Evolutionary conservation across 192 early-diverging fungal genomes (phyloP).

Genomic region (Coemansia sp.): DNA sequence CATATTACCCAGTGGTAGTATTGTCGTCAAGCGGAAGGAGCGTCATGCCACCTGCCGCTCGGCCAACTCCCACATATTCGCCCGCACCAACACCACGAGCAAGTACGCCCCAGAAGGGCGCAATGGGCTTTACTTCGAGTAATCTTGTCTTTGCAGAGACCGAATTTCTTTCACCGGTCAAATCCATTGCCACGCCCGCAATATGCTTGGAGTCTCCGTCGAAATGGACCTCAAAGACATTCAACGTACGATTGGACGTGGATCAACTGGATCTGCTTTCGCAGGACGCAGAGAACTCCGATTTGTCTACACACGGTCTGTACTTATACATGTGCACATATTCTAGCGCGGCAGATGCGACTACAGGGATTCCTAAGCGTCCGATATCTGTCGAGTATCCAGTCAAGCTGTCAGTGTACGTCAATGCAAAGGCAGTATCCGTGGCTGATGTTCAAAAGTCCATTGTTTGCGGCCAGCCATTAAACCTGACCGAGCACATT

Average conservation of each 20-base stretch:
- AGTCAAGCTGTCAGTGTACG: not conserved
- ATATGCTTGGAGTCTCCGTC: constrained; percentile 6
- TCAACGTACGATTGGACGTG: constrained; percentile 4
- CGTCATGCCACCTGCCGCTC: not conserved
- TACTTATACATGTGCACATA: constrained; percentile 22
- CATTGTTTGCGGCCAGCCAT: constrained; percentile 3
- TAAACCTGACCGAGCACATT: constrained; percentile 22
- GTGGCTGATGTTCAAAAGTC: not conserved
- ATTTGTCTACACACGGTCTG: constrained; percentile 5
- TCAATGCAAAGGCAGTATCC: constrained; percentile 2
- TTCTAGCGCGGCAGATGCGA: constrained; percentile 12
- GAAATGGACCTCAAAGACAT: constrained; percentile 5
- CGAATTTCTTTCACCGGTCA: constrained; percentile 8
- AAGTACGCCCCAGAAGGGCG: not conserved
- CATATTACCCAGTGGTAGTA: constrained; percentile 4
- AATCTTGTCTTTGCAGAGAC: constrained; percentile 19
- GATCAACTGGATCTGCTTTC: constrained; percentile 16
- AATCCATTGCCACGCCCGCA: not conserved
- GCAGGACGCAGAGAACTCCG: not conserved
- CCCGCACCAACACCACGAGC: not conserved
- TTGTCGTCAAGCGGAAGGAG: constrained; percentile 8
- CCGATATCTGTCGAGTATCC: constrained; percentile 16
- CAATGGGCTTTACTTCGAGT: not conserved
- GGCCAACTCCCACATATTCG: not conserved
- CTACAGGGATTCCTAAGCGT: constrained; percentile 18